Base-by-base conservation (phyloP, 2,329 filamentous ascomycete genomes). In the Epichloe gansuensis region DNA sequence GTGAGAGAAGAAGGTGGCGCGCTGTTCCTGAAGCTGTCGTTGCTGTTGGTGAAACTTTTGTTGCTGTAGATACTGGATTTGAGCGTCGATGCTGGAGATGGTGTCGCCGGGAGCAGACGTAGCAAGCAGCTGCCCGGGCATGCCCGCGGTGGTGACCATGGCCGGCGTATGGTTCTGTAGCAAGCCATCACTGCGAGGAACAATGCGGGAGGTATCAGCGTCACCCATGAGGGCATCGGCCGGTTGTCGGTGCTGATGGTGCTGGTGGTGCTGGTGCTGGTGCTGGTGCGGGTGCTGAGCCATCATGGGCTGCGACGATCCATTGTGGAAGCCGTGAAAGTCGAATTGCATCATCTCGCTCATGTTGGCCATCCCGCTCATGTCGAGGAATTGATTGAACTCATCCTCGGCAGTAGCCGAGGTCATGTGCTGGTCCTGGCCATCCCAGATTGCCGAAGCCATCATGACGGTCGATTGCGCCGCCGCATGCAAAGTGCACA, bases 11-110 rank as follows among this genome's bases (percentile, higher is more conserved):
- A 75, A 79, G 51, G 74, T 75, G 12, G 67, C 72, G 45, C 74
- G 75, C 55, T 82, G 78, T 60, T 83, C 78, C 49, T 78, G 73
- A 15, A 79, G 62, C 56, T 78, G 76, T 51, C 75, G 72, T 58
- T 78, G 77, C 61, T 82, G 78, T 57, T 81, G 75, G 34, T 82
- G 75, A 48, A 80, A 66, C 61, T 77, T 78, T 65, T 84, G 80
- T 58, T 82, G 77, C 61, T 83, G 80, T 27, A 84, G 68, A 57
- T 78, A 82, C 53, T 81, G 78, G 53, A 84, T 84, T 63, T 84
- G 81, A 36, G 80, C 79, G 62, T 85, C 80, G 57, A 84, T 73
- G 51, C 78, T 75, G 38, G 74, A 74, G 51, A 83, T 75, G 54
- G 76, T 68, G 55, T 81, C 77, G 58, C 64, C 70, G 25, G 75